These are phyloP conservation scores for Saturnispora besseyi DNA, from an alignment of 805 yeast genomes.

Conservation along the genomic window DNA sequence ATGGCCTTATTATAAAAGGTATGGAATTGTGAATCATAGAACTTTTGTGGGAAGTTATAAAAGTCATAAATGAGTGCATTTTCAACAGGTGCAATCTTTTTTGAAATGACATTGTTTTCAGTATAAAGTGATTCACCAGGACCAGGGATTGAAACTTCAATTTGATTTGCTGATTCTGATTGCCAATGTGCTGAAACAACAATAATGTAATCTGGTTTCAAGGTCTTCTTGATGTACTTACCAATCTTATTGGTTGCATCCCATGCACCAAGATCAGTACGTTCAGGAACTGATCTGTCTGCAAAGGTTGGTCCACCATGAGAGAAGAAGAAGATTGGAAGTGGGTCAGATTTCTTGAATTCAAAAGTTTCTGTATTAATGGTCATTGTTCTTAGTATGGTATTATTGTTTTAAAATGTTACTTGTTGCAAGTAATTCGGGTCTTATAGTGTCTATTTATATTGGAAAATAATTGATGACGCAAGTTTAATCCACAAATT, in stretches of 20 bases:
- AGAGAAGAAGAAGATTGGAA: conserved; percentile 61
- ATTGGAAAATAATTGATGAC: no score
- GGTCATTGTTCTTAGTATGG: no score
- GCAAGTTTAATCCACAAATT: no score
- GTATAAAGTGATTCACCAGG: conserved; percentile 15
- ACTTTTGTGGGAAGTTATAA: conserved; percentile 57
- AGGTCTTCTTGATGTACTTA: conserved; percentile 33
- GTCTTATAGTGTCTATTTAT: no score
- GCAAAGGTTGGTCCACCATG: conserved; percentile 82
- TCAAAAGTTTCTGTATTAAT: conserved; percentile 13
- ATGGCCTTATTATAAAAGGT: conserved; percentile 35
- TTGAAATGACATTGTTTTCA: conserved; percentile 12
- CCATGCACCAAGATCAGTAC: conserved; percentile 55
- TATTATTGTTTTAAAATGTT: no score
- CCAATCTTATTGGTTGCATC: conserved; percentile 44
- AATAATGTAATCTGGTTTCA: conserved; percentile 58
- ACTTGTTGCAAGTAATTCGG: no score
- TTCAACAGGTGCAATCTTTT: conserved; percentile 20
- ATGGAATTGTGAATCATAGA: conserved; percentile 57
- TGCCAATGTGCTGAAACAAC: conserved; percentile 79
- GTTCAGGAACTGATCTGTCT: conserved; percentile 40
- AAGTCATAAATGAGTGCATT: conserved; percentile 65
- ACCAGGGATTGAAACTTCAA: conserved; percentile 43
- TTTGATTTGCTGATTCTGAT: conserved; percentile 29
- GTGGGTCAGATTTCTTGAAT: conserved; percentile 17